These are phyloP conservation scores for Cokeromyces recurvatus DNA, from an alignment of 371 early-diverging fungal genomes.

Conservation along the genomic window DNA sequence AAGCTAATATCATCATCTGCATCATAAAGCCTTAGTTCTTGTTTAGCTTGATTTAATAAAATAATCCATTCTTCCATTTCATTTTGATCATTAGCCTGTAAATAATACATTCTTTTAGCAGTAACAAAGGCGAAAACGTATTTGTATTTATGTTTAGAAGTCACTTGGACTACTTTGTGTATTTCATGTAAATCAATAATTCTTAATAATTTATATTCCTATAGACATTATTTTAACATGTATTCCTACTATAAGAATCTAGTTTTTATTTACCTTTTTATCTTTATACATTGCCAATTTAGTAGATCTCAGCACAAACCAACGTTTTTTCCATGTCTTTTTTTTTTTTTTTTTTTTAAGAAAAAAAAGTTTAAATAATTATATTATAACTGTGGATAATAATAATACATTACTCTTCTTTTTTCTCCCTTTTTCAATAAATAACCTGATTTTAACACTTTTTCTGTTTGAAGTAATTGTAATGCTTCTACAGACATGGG, in stretches of 20 bases:
- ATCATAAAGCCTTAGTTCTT: conserved; percentile 37
- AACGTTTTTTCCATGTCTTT: conserved; percentile 78
- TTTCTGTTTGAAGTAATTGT: conserved; percentile 60
- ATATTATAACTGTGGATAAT: conserved; percentile 12
- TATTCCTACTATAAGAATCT: not conserved
- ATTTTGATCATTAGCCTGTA: conserved; percentile 61
- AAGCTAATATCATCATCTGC: conserved; percentile 47
- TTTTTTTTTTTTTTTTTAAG: too few species aligned
- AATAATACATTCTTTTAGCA: conserved; percentile 67
- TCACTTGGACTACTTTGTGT: conserved; percentile 71
- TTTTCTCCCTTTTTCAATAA: conserved; percentile 78
- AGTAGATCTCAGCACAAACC: conserved; percentile 80
- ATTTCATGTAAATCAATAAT: conserved; percentile 73
- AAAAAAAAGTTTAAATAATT: too few species aligned
- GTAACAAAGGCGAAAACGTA: conserved; percentile 79
- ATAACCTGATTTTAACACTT: conserved; percentile 63
- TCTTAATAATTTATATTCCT: conserved; percentile 78
- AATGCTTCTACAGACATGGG: conserved; percentile 45
- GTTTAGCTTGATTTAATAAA: conserved; percentile 50
- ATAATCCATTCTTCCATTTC: conserved; percentile 72
- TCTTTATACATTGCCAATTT: conserved; percentile 84
- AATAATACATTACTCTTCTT: conserved; percentile 50
- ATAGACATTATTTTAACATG: not conserved
- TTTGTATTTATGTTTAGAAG: conserved; percentile 54
- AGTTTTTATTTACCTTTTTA: conserved; percentile 53